Base-by-base conservation (phyloP, 2,329 filamentous ascomycete species). In the Sclerotinia nivalis region DNA sequence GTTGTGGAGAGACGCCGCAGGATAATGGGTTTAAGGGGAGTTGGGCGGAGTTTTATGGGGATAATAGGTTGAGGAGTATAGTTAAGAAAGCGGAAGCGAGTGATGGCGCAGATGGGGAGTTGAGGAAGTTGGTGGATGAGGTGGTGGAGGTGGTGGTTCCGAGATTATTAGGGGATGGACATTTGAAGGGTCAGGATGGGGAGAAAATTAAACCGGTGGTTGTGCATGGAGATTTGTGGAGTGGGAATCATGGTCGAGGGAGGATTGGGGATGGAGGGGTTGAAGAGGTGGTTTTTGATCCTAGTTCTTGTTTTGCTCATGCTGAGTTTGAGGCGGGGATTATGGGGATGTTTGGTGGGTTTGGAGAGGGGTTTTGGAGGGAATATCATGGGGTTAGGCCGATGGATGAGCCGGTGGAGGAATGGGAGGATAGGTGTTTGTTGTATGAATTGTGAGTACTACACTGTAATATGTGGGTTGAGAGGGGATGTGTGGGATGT, bases 271-370 rank as follows among this genome's bases (percentile, higher is more conserved):
- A 80, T 52, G 83, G 84, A 0, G 84, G 82, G 1, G 81, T 84
- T 0, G 91, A 94, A 74, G 90, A 93, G 73, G 88, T 97, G 0
- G 87, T 97, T 1, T 97, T 89, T 77, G 95, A 97, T 77, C 89
- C 93, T 0, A 91, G 90, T 2, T 86, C 88, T 55, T 91, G 91
- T 73, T 97, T 96, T 77, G 93, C 90, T 1, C 94, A 97, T 78
- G 91, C 86, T 1, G 95, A 98, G 82, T 97, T 90, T 79, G 95
- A 97, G 74, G 82, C 97, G 66, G 95, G 95, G 0, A 97, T 97
- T 74, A 97, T 97, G 93, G 87, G 86, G 66, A 97, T 97, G 93
- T 98, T 97, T 84, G 94, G 94, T 0, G 95, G 95, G 0, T 97
- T 96, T 80, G 89, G 89, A 0, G 76, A 79, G 0, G 79, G 77